phyloP scores from a whole-genome alignment of 768 basidiomycete species.

The Leucocoprinus leucothites region DNA sequence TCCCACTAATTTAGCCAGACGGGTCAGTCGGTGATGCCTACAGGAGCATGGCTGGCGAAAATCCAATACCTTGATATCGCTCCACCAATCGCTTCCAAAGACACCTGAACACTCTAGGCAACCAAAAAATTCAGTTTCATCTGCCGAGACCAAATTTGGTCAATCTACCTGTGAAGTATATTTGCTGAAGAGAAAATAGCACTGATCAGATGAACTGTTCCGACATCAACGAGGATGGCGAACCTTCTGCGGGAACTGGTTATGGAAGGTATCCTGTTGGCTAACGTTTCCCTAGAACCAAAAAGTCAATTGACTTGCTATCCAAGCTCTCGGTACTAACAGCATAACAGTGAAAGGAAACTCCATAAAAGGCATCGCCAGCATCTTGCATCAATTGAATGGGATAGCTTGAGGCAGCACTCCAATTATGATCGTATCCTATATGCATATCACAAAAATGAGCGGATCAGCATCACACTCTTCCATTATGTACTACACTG shows the following conservation, averaged over 20 bases:
- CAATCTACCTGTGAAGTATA: slow-evolving; percentile 38
- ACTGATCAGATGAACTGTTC: background rate
- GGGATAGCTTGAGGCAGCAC: slow-evolving; percentile 54
- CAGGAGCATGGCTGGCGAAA: background rate
- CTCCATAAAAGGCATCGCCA: slow-evolving; percentile 53
- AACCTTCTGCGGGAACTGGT: slow-evolving; percentile 51
- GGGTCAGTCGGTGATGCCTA: background rate
- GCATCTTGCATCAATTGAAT: slow-evolving; percentile 57
- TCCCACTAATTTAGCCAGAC: slow-evolving; percentile 45
- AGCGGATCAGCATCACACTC: background rate
- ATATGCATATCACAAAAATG: slow-evolving; percentile 3
- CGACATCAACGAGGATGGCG: background rate
- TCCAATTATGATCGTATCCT: slow-evolving; percentile 66
- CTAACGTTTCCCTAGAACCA: slow-evolving; percentile 34
- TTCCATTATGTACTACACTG: slow-evolving; percentile 11
- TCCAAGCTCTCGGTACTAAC: slow-evolving; percentile 5
- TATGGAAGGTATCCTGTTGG: slow-evolving; percentile 52
- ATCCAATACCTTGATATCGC: slow-evolving; percentile 73
- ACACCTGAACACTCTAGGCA: slow-evolving; percentile 57
- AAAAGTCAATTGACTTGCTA: background rate
- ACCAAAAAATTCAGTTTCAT: background rate
- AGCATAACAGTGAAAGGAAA: slow-evolving; percentile 67
- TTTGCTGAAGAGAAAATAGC: slow-evolving; percentile 28
- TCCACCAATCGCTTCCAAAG: slow-evolving; percentile 69
- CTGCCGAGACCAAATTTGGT: background rate